A percentile compares a stretch with the other conserved stretches of the same genome.
phyloP scores from a whole-genome alignment of 352 stramenopile species.

The Phytopythium montanum region DNA sequence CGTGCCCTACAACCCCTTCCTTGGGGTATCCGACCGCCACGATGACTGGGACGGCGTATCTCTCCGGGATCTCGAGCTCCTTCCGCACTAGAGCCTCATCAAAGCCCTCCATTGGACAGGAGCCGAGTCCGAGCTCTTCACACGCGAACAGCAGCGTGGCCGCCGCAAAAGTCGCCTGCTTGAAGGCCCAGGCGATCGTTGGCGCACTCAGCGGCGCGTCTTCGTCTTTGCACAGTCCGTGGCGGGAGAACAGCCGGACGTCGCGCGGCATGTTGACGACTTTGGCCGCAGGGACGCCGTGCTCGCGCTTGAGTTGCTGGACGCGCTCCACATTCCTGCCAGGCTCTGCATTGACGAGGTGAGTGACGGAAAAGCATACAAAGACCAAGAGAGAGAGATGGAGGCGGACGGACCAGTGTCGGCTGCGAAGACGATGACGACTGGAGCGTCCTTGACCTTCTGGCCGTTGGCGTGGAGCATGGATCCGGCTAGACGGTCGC shows the following conservation, averaged over 20 bases:
- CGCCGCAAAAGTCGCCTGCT: slow-evolving; percentile 65
- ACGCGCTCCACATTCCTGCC: slow-evolving; percentile 62
- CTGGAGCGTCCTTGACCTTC: slow-evolving; percentile 62
- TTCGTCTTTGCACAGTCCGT: slow-evolving; percentile 15
- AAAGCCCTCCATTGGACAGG: slow-evolving; percentile 69
- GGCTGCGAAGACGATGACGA: slow-evolving; percentile 67
- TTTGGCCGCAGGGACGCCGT: slow-evolving; percentile 37
- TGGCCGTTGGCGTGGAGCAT: slow-evolving; percentile 64
- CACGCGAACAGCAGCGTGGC: slow-evolving; percentile 63
- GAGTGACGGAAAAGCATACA: background rate
- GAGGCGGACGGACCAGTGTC: slow-evolving; percentile 51
- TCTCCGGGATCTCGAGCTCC: slow-evolving; percentile 60
- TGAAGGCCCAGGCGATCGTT: slow-evolving; percentile 67
- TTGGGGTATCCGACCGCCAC: slow-evolving; percentile 52
- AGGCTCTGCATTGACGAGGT: slow-evolving; percentile 32
- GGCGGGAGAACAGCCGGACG: slow-evolving; percentile 45
- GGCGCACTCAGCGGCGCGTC: slow-evolving; percentile 43
- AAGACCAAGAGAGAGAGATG: background rate
- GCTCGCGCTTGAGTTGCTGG: slow-evolving; percentile 61
- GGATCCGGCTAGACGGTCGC: slow-evolving; percentile 42
- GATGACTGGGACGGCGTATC: slow-evolving; percentile 65
- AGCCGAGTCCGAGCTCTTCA: slow-evolving; percentile 49
- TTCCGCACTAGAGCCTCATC: slow-evolving; percentile 43
- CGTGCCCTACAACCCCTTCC: slow-evolving; percentile 9
- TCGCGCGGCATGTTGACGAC: slow-evolving; percentile 44